Conservation (phyloP, 2,329 filamentous ascomycete species). For the Cordyceps pruinosa region DNA sequence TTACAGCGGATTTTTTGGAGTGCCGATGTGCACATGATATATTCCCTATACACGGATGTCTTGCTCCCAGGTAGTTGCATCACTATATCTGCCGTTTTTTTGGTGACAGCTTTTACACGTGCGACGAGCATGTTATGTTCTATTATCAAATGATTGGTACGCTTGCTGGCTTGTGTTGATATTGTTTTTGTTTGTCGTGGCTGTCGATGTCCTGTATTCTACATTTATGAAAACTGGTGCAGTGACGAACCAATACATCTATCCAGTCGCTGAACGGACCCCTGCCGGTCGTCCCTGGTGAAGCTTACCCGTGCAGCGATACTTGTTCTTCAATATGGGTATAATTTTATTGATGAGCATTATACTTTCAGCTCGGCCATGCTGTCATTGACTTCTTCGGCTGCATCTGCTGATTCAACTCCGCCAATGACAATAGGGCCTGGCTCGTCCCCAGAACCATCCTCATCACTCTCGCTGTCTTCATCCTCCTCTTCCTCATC, state of each 20-base stretch:
- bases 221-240: conserved; percentile 20
- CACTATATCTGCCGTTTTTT: conserved; percentile 4
- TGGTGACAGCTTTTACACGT: conserved; percentile 22
- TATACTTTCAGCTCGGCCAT: conserved; percentile 25
- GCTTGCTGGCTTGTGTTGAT: conserved; percentile 24
- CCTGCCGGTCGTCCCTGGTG: background rate
- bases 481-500: conserved; percentile 21
- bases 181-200: conserved; percentile 21
- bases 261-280: conserved; percentile 1
- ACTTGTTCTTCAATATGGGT: background rate
- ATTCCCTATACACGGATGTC: conserved; percentile 12
- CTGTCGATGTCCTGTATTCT: conserved; percentile 31
- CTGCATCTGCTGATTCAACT: conserved; percentile 12
- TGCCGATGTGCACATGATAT: conserved; percentile 14
- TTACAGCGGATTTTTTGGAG: conserved; percentile 13
- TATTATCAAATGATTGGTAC: conserved; percentile 26
- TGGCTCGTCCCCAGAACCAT: conserved; percentile 18
- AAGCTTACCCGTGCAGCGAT: background rate
- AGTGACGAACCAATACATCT: conserved; percentile 4
- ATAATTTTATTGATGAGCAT: background rate
- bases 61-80: conserved; percentile 14
- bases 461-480: conserved; percentile 18
- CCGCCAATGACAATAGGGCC: conserved; percentile 19
- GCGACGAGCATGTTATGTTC: conserved; percentile 31
- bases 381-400: conserved; percentile 19